Base-by-base conservation (phyloP, 345 rosid species). In the Dovyalis caffra region DNA sequence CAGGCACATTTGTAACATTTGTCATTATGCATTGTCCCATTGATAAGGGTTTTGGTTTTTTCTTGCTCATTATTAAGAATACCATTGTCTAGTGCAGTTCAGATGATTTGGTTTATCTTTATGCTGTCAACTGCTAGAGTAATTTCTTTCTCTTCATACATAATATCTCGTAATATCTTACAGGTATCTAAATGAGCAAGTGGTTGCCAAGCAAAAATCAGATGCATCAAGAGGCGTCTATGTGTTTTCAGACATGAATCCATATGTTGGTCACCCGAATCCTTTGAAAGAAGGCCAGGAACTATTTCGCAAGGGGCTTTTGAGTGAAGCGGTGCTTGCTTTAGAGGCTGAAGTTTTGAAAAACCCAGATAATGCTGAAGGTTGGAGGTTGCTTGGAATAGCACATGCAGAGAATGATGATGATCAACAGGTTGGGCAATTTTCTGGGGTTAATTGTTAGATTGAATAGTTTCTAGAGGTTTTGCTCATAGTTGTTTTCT, bases 321-420 rank as follows among this genome's bases (percentile, higher is more conserved):
- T 96, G 71, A 93, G 99, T 86, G 99, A 96, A 87, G 98, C 99
- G 73, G 95, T 90, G 65, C 99, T 96, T 77, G 99, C 99, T 77
- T 81, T 96, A 82, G 99, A 96, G 85, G 99, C 99, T 74, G 99
- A 96, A 90, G 98, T 96, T 72, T 73, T 96, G 84, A 93, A 96
- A 90, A 93, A 89, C 75, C 91, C 99, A 61, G 95, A 96, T 8
- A 96, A 96, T 86, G 87, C 98, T 66, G 99, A 96, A 90, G 98
- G 97, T 70, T 96, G 99, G 98, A 93, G 99, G 79, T 86, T 96
- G 82, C 97, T 96, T 76, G 99, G 99, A 79, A 93, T 93, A 82
- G 88, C 98, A 66, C 95, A 96, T 76, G 99, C 99, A 15, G 99
- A 96, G 82, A 96, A 96, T 75, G 99, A 96, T 80, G 99, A 96